Base-by-base conservation (phyloP, 371 early-diverging fungal species). In the Mucor mucedo region DNA sequence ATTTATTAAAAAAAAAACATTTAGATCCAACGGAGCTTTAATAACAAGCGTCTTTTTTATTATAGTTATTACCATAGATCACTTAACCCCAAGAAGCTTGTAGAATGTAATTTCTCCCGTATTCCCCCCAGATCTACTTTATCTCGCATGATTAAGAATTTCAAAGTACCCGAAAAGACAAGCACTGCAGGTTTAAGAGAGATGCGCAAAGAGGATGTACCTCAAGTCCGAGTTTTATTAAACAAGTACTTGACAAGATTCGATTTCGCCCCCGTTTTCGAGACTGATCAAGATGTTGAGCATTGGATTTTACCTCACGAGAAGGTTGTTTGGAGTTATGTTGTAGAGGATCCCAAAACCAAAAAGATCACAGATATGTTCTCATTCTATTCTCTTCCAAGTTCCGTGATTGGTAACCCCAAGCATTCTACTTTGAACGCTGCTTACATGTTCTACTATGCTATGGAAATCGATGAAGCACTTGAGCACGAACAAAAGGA, bases 381-480 rank as follows among this genome's bases (percentile, higher is more conserved):
- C 93, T 70, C 8, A 8, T 35, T 35, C 8, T 35, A 35, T 35
- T 35, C 4, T 35, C 35, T 35, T 8, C 35, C 35, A 35, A 35
- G 35, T 35, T 35, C 35, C 35, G 6, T 82, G 89, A 8, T 35
- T 35, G 8, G 35, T 35, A 35, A 35, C 35, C 35, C 35, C 16
- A 80, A 79, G 49, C 90, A 95, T 78, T 80, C 80, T 52, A 87
- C 88, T 28, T 81, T 98, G 68, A 87, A 93, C 42, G 95, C 95
- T 1, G 97, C 97, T 9, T 98, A 97, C 70, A 75, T 95, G 57
- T 97, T 91, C 78, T 97, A 97, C 77, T 97, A 97, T 77, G 95
- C 70, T 35, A 8, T 35, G 35, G 4, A 35, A 35, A 35, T 35
- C 35, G 8, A 35, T 1, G 35, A 35, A 35, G 35, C 4, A 8